Percentiles rank a stretch among this genome's conserved stretches.
Conservation (phyloP, 352 stramenopile species). For the Globisporangium nagaii region DNA sequence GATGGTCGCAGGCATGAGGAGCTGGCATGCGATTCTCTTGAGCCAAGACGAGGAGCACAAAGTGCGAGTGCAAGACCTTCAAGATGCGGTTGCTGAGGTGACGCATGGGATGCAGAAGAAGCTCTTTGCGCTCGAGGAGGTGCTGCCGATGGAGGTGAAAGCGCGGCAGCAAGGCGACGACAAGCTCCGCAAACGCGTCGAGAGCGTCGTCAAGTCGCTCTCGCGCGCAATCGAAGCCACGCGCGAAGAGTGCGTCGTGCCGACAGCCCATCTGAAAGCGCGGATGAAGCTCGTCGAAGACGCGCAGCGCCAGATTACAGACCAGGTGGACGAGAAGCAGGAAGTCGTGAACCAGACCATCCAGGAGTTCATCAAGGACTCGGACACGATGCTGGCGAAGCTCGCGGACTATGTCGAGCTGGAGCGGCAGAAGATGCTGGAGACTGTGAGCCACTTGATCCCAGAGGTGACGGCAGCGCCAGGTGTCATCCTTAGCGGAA, state of each 20-base stretch:
- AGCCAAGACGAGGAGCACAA: slow-evolving; percentile 35
- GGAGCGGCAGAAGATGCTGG: neutral
- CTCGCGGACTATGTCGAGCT: slow-evolving; percentile 7
- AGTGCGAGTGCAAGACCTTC: slow-evolving; percentile 19
- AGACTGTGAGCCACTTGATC: no score
- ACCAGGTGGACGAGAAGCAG: slow-evolving; percentile 20
- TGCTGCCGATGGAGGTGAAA: slow-evolving; percentile 57
- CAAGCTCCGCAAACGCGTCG: slow-evolving; percentile 38
- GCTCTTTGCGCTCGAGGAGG: slow-evolving; percentile 47
- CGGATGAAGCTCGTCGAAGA: slow-evolving; percentile 29
- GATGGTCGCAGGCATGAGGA: slow-evolving; percentile 20
- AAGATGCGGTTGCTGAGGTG: slow-evolving; percentile 27
- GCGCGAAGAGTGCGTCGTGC: slow-evolving; percentile 18
- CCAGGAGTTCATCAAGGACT: slow-evolving; percentile 22
- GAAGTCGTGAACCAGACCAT: slow-evolving; percentile 22
- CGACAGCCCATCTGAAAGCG: slow-evolving; percentile 14
- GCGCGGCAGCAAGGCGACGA: slow-evolving; percentile 55
- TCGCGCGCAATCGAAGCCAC: slow-evolving; percentile 23
- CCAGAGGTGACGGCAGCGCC: no score
- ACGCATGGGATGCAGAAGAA: slow-evolving; percentile 34
- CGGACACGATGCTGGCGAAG: slow-evolving; percentile 21
- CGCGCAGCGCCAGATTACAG: slow-evolving; percentile 5
- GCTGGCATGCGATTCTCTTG: slow-evolving; percentile 18
- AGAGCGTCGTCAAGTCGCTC: slow-evolving; percentile 32
- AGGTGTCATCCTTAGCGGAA: neutral